phyloP scores from a whole-genome alignment of 2,329 filamentous ascomycete genomes.

The Calonectria hawksworthii region DNA sequence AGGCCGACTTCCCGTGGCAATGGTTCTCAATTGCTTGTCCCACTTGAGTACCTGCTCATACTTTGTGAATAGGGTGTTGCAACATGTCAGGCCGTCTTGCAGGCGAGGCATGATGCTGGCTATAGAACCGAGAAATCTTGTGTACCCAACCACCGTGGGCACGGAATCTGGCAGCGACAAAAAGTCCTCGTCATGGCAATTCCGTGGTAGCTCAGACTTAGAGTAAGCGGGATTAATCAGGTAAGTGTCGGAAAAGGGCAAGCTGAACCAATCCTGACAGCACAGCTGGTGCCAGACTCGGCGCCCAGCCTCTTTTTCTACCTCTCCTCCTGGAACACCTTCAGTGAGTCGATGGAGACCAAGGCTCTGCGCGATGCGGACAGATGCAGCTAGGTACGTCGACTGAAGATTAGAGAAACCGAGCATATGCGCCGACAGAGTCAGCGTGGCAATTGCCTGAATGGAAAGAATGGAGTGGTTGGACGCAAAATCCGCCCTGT shows the following conservation, averaged over 20 bases:
- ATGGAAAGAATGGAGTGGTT: neutral
- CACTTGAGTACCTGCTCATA: neutral
- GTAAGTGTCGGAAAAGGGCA: neutral
- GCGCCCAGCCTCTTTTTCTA: neutral
- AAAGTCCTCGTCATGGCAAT: neutral
- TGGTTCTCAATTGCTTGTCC: neutral
- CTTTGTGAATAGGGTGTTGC: neutral
- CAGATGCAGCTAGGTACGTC: neutral
- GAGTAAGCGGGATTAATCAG: neutral
- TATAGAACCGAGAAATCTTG: neutral
- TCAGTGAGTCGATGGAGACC: neutral
- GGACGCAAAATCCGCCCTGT: neutral
- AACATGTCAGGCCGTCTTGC: neutral
- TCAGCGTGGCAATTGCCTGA: neutral
- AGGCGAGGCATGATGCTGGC: neutral
- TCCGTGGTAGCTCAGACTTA: neutral
- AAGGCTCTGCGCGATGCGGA: neutral
- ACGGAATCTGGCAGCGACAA: neutral
- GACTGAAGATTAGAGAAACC: neutral
- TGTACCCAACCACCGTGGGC: neutral
- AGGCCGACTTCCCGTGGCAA: neutral
- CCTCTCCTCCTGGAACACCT: neutral
- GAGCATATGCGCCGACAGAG: neutral
- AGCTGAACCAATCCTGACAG: neutral
- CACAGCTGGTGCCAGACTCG: neutral